A percentile compares a stretch with the other conserved stretches of the same genome.
Evolutionary conservation across 2,329 filamentous ascomycete genomes (phyloP).

Genomic region (Amesomyces nigricolor): DNA sequence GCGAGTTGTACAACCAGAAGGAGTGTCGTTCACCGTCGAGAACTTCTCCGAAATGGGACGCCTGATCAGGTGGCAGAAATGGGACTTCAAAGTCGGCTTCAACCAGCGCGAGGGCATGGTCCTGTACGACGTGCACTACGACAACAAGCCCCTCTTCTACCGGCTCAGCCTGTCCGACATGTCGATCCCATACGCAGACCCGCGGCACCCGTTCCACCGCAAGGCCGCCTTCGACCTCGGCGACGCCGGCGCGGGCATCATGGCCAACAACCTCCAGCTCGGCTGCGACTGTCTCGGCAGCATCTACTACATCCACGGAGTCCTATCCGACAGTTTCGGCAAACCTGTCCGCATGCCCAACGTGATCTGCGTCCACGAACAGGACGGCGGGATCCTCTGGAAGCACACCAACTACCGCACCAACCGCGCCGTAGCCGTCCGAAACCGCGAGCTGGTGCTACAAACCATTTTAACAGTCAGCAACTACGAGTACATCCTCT

Average conservation of each 20-base stretch:
- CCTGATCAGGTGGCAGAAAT: conserved; percentile 35
- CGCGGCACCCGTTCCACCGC: conserved; percentile 55
- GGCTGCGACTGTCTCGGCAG: conserved; percentile 65
- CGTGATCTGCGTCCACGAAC: conserved; percentile 63
- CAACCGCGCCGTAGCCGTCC: conserved; percentile 53
- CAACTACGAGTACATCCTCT: conserved; percentile 67
- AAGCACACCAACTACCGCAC: conserved; percentile 67
- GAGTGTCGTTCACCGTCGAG: conserved; percentile 48
- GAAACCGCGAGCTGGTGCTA: conserved; percentile 57
- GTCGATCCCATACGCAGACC: conserved; percentile 58
- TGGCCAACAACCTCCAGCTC: conserved; percentile 60
- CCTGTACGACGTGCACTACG: conserved; percentile 57
- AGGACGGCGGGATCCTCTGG: conserved; percentile 64
- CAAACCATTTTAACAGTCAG: conserved; percentile 64
- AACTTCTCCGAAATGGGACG: conserved; percentile 28
- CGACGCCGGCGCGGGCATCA: conserved; percentile 58
- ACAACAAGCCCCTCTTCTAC: conserved; percentile 55
- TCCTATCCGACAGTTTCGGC: conserved; percentile 49
- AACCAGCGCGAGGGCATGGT: conserved; percentile 58
- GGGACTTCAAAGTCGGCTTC: conserved; percentile 61
- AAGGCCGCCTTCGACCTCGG: conserved; percentile 66
- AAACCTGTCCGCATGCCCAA: conserved; percentile 50
- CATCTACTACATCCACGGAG: conserved; percentile 52
- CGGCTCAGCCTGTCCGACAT: conserved; percentile 57
- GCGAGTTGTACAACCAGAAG: conserved; percentile 57